phyloP scores from a whole-genome alignment of 169 alveolate genomes.

The Sarcocystis neurona region DNA sequence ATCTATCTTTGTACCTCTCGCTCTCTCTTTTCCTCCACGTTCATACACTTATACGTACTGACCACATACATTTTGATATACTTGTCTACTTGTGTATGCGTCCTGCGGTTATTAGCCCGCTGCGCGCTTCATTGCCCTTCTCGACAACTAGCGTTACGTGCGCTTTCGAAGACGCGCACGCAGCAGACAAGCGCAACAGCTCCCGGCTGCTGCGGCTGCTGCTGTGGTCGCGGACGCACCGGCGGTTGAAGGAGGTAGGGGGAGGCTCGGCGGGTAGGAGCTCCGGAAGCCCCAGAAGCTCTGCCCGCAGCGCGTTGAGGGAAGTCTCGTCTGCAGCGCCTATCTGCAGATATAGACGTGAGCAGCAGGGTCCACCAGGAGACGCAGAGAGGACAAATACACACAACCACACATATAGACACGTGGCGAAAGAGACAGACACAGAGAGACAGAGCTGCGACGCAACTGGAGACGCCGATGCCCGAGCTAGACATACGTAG shows the following conservation, averaged over 20 bases:
- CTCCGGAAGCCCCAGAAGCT: constrained; percentile 59
- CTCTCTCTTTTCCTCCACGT: too few relatives aligned
- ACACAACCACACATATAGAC: neutral
- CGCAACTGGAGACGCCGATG: neutral
- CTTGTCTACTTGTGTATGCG: too few relatives aligned
- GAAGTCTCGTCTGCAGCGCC: constrained; percentile 43
- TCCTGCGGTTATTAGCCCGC: too few relatives aligned
- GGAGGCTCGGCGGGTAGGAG: constrained; percentile 50
- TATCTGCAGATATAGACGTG: constrained; percentile 3
- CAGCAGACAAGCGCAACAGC: too few relatives aligned
- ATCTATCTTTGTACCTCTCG: too few relatives aligned
- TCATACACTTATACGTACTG: too few relatives aligned
- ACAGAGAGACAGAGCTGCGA: neutral
- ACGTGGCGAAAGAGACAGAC: neutral
- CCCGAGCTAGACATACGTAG: too few relatives aligned
- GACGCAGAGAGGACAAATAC: neutral
- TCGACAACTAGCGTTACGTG: too few relatives aligned
- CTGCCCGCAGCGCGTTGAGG: constrained; percentile 54
- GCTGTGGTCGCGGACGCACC: neutral
- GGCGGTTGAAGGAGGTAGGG: constrained; percentile 29
- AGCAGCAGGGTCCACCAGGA: neutral
- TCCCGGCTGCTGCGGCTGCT: neutral
- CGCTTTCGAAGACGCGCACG: too few relatives aligned
- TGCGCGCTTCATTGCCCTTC: too few relatives aligned
- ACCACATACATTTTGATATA: too few relatives aligned